Evolutionary conservation across 164 flowering plant genomes (phyloP), one percentile per base, ranked within the genome.

Genomic region (Santalum album): DNA sequence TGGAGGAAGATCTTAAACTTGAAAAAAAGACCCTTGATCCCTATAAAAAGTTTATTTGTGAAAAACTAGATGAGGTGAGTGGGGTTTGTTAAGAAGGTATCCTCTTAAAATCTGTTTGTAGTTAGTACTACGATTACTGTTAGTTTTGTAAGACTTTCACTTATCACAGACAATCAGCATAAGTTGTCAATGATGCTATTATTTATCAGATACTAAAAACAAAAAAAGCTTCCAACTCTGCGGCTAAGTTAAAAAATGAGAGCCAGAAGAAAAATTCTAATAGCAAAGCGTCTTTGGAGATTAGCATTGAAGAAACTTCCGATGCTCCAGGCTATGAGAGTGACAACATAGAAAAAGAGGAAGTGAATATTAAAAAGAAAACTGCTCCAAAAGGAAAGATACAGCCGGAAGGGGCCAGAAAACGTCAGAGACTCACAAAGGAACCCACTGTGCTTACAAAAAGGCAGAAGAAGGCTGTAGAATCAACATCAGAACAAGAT

Each of bases 1-100:
- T 94, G 70, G 99, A 94, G 68, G 83, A 81, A 66, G 99, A 94
- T 72, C 87, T 94, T 55, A 57, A 80, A 58, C 88, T 89, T 57
- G 81, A 78, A 24, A 79, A 74, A 64, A n/a, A 44, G 67, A 14
- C 81, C 59, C 85, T 92, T 53, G 92, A 89, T 67, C 64, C 81
- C 46, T 75, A 57, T 57, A 94, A 86, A 73, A 76, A 72, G 48
- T 71, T 85, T 38, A 82, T 92, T 16, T 61, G 60, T 54, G 65
- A 68, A 49, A 58, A 80, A 60, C 21, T 91, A 56, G 89, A 84
- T 59, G 66, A 82, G 78, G 98, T 86, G 44, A 38, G 68, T 59
- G 35, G 49, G 49, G 44, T 19, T 58, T 54, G 7, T 52, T 44
- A 29, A 42, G 7, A 10, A n/a, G n/a, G n/a, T 3, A 29, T 29